Evolutionary conservation across 2,329 filamentous ascomycete genomes (phyloP).

Genomic region (Epichloe aotearoae): DNA sequence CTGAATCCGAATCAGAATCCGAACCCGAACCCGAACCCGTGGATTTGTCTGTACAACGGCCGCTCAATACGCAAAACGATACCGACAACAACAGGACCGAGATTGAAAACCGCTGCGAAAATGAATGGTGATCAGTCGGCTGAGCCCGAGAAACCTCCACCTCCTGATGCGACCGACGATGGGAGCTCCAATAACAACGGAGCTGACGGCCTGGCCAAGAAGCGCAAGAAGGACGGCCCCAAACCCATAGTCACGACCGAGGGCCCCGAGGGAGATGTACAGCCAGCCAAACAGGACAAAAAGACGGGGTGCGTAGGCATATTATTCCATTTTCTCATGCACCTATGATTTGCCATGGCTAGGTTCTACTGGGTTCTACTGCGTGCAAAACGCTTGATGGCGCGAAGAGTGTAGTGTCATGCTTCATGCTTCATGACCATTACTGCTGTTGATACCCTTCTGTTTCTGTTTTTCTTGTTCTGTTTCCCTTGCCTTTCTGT

Average conservation of each 20-base stretch:
- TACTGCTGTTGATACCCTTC: neutral
- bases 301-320: slow-evolving; percentile 23
- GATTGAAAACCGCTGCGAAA: slow-evolving; percentile 1
- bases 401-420: neutral
- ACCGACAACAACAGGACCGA: neutral
- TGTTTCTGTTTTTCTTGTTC: neutral
- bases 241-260: slow-evolving; percentile 66
- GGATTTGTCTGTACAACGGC: neutral
- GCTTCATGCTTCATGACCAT: neutral
- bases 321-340: neutral
- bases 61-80: neutral
- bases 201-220: slow-evolving; percentile 36
- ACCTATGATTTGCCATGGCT: neutral
- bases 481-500: neutral
- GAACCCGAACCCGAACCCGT: neutral
- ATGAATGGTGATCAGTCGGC: slow-evolving; percentile 19
- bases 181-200: slow-evolving; percentile 14
- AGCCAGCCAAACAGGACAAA: slow-evolving; percentile 14
- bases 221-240: slow-evolving; percentile 60
- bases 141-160: slow-evolving; percentile 18
- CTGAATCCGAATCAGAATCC: neutral
- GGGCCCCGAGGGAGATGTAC: slow-evolving; percentile 15
- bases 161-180: slow-evolving; percentile 3
- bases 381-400: neutral
- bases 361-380: neutral